Conservation (phyloP, 1,284 basidiomycete genomes). For the Ceratobasidium sp. region DNA sequence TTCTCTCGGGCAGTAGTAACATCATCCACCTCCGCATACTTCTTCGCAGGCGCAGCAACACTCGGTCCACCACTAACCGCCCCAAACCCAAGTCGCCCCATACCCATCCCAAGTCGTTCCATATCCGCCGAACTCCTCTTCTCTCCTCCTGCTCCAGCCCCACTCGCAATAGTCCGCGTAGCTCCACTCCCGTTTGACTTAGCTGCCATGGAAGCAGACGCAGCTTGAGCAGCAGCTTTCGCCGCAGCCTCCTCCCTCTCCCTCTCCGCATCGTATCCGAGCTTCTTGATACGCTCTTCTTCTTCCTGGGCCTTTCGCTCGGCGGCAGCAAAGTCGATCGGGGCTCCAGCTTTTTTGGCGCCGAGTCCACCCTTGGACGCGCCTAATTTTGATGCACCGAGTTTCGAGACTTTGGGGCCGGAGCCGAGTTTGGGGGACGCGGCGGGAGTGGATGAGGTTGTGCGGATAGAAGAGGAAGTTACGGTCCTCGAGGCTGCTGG, state of each 20-base stretch:
- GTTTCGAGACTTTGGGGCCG: constrained; percentile 57
- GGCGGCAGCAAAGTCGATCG: constrained; percentile 92
- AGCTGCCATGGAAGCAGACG: constrained; percentile 56
- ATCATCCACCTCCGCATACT: constrained; percentile 67
- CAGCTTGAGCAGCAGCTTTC: constrained; percentile 58
- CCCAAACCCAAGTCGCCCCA: constrained; percentile 90
- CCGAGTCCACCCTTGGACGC: constrained; percentile 76
- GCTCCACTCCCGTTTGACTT: constrained; percentile 53
- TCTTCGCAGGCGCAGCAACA: constrained; percentile 46
- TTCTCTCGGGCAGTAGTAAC: constrained; percentile 88
- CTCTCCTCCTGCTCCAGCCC: constrained; percentile 50
- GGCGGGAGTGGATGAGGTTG: constrained; percentile 57
- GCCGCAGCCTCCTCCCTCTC: constrained; percentile 73
- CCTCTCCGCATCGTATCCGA: constrained; percentile 87
- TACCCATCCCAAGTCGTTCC: constrained; percentile 81
- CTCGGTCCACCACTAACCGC: constrained; percentile 73
- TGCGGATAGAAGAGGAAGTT: constrained; percentile 71
- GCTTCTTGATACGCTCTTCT: constrained; percentile 87
- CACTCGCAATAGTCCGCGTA: constrained; percentile 12
- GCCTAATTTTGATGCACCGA: constrained; percentile 59
- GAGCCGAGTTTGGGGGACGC: constrained; percentile 57
- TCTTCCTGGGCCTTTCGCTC: constrained; percentile 90
- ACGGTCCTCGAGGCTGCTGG: constrained; percentile 69
- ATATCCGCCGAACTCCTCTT: constrained; percentile 65
- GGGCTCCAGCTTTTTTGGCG: constrained; percentile 82